Evolutionary conservation across 805 yeast species (phyloP).

Genomic region (Candida tibetensis): DNA sequence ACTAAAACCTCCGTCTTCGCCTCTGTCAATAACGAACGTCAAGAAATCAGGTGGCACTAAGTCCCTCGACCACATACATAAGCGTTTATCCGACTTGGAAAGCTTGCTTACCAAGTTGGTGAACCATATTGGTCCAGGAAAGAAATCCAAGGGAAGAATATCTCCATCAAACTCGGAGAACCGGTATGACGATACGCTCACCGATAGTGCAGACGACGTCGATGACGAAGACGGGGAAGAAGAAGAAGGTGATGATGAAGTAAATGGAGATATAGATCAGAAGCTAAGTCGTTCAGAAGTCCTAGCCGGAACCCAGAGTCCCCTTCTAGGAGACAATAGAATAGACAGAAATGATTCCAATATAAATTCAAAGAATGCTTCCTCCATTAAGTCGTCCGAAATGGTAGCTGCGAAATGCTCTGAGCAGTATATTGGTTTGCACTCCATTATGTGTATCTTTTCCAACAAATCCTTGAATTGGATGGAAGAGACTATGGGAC

Average conservation of each 20-base stretch:
- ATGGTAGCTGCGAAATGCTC: neutral
- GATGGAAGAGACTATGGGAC: slow-evolving; percentile 26
- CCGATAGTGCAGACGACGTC: slow-evolving; percentile 1
- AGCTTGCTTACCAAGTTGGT: slow-evolving; percentile 16
- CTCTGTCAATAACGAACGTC: slow-evolving; percentile 1
- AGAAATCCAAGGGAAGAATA: neutral
- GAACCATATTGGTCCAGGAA: slow-evolving; percentile 16
- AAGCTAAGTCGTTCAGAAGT: neutral
- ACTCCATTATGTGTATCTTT: slow-evolving; percentile 34
- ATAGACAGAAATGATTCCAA: neutral
- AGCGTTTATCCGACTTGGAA: slow-evolving; percentile 22
- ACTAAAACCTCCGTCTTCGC: slow-evolving; percentile 1
- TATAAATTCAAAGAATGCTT: neutral
- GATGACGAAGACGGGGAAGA: slow-evolving; percentile 13
- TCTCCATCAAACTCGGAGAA: neutral
- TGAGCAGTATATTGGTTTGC: slow-evolving; percentile 32
- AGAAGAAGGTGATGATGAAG: slow-evolving; percentile 11
- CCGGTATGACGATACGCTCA: neutral
- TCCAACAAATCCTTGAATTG: slow-evolving; percentile 33
- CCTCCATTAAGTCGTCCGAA: neutral
- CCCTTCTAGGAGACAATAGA: neutral
- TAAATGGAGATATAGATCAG: neutral
- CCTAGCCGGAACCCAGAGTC: neutral
- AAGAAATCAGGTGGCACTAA: slow-evolving; percentile 1
- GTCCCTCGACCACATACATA: slow-evolving; percentile 16